These are phyloP conservation scores for Harrya chromipes DNA, from an alignment of 768 basidiomycete genomes.

Conservation along the genomic window DNA sequence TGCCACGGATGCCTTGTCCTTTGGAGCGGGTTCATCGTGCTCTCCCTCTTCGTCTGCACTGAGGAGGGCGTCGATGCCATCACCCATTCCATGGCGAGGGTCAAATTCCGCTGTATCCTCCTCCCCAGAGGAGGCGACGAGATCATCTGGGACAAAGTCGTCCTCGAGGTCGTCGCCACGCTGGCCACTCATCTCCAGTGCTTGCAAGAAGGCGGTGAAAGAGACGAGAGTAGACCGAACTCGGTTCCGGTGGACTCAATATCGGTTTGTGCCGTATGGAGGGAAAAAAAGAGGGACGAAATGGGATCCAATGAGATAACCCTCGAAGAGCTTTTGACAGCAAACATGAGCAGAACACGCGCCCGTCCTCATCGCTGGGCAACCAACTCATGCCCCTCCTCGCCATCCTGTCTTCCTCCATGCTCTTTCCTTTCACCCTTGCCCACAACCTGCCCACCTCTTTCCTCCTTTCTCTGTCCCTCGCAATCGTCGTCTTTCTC, in stretches of 20 bases:
- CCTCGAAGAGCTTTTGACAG: constrained; percentile 6
- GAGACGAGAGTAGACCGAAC: background rate
- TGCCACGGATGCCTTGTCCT: constrained; percentile 26
- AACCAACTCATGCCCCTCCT: constrained; percentile 4
- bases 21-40: constrained; percentile 27
- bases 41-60: constrained; percentile 45
- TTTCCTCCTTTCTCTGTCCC: background rate
- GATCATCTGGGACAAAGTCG: constrained; percentile 71
- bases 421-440: constrained; percentile 11
- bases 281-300: background rate
- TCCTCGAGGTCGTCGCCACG: constrained; percentile 82
- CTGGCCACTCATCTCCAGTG: constrained; percentile 28
- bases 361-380: background rate
- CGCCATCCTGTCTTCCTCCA: constrained; percentile 1
- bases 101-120: constrained; percentile 36
- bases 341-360: constrained; percentile 31
- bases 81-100: constrained; percentile 27
- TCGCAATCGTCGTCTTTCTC: constrained; percentile 9
- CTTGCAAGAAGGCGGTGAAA: constrained; percentile 8
- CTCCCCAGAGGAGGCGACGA: constrained; percentile 60
- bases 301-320: constrained; percentile 9
- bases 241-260: background rate
- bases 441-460: constrained; percentile 1
- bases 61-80: constrained; percentile 39
- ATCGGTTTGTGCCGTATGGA: background rate